Conservation (phyloP, 805 yeast species). For the Nakazawaea holstii region DNA sequence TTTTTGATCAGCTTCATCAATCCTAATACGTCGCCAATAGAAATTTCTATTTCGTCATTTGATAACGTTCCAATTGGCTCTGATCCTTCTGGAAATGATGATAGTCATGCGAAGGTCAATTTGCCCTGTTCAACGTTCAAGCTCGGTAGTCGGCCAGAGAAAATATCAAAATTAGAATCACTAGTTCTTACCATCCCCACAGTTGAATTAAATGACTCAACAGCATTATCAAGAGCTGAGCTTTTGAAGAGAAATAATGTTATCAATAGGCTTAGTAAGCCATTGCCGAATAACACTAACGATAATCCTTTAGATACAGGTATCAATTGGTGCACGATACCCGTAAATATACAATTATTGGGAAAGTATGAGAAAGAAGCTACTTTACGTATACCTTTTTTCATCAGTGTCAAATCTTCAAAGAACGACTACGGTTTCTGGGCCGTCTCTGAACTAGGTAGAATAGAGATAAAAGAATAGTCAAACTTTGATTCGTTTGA, state of each 20-base stretch:
- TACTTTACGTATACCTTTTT: conserved; percentile 16
- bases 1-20: conserved; percentile 16
- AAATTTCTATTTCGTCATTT: conserved; percentile 14
- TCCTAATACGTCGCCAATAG: conserved; percentile 4
- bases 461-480: neutral
- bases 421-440: conserved; percentile 1
- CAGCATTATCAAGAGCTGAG: conserved; percentile 26
- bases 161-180: conserved; percentile 9
- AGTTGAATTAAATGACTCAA: conserved; percentile 17
- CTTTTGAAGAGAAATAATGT: conserved; percentile 18
- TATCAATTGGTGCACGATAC: conserved; percentile 24
- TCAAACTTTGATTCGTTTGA: neutral
- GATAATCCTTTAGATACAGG: conserved; percentile 17
- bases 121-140: conserved; percentile 18
- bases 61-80: conserved; percentile 8
- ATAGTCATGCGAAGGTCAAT: neutral
- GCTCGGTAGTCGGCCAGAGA: conserved; percentile 14
- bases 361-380: neutral
- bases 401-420: conserved; percentile 15
- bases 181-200: conserved; percentile 25
- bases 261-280: neutral
- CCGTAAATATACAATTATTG: conserved; percentile 14
- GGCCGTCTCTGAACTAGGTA: neutral
- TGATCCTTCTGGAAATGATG: neutral
- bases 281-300: neutral